phyloP scores from a whole-genome alignment of 805 yeast species.

The Candida sithepensis region DNA sequence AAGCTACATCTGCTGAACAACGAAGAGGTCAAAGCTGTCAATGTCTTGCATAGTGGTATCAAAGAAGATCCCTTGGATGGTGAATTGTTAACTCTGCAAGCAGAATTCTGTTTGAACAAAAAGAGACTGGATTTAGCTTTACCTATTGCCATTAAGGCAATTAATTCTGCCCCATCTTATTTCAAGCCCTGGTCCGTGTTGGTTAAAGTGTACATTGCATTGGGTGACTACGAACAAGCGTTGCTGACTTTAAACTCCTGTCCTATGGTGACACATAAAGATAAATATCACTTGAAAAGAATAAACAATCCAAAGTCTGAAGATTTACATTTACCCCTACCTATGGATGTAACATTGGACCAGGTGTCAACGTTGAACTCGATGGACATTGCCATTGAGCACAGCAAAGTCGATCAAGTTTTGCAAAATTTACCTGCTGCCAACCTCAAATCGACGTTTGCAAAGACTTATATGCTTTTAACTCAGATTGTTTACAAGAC shows the following conservation, averaged over 20 bases:
- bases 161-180: constrained; percentile 69
- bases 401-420: constrained; percentile 58
- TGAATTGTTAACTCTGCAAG: constrained; percentile 51
- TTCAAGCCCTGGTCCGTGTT: constrained; percentile 71
- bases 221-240: constrained; percentile 69
- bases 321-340: constrained; percentile 69
- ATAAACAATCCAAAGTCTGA: constrained; percentile 50
- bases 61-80: constrained; percentile 49
- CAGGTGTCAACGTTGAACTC: constrained; percentile 69
- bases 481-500: constrained; percentile 62
- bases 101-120: constrained; percentile 53
- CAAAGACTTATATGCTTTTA: constrained; percentile 54
- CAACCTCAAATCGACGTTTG: constrained; percentile 56
- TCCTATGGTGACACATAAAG: constrained; percentile 76
- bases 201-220: constrained; percentile 58
- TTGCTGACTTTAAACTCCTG: constrained; percentile 71
- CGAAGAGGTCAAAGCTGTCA: constrained; percentile 58
- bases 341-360: constrained; percentile 66
- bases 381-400: constrained; percentile 61
- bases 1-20: constrained; percentile 49
- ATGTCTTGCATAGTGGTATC: constrained; percentile 49
- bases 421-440: constrained; percentile 66
- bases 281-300: constrained; percentile 58
- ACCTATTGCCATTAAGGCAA: constrained; percentile 58
- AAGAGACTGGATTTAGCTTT: constrained; percentile 54